Base-by-base conservation (phyloP, 805 yeast species). In the Huiozyma naganishii region DNA sequence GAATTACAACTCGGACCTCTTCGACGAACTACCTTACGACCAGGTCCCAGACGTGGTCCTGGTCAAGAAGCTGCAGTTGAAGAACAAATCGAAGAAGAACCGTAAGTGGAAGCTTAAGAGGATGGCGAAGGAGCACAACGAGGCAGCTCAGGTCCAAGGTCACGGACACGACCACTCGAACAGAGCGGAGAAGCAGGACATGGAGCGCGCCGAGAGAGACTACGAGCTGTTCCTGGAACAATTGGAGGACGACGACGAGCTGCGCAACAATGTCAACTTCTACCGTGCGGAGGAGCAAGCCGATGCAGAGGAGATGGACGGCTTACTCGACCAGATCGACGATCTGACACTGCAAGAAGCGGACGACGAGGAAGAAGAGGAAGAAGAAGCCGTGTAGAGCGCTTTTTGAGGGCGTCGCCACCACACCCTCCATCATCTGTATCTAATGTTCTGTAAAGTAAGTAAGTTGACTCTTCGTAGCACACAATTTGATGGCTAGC, bases 211-310 rank as follows among this genome's bases (percentile, higher is more conserved):
- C 4, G 97, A 90, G 67, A 80, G 79, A 65, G 98, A 90, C 67
- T 92, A 87, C 69, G 98, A 90, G 69, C 59, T 81, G 52, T 92
- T 92, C 84, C 76, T 92, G 68, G 96, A 87, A 68, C 96, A 92
- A 65, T 77, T 92, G 62, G 98, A 92, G 70, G 97, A 92, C 67
- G 98, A 92, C 67, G 80, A 79, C 45, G 98, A 92, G 62, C 75
- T 92, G 62, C 83, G 98, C 71, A 87, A 83, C 56, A 79, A 87
- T 39, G 78, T 92, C 64, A 90, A 92, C 62, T 57, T 92, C 57
- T 92, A 90, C 72, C 77, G 66, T 32, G 73, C 67, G 59, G 79
- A 70, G 4, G 75, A 70, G 40, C 76, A 71, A 6, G 41, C 67
- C 58, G 79, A 70, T 4, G 75, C 97, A 39, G 81, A 75, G 51